Percentiles rank a stretch among this genome's conserved stretches.
phyloP scores from a whole-genome alignment of 1,284 basidiomycete species.

The Pulveroboletus sp. region DNA sequence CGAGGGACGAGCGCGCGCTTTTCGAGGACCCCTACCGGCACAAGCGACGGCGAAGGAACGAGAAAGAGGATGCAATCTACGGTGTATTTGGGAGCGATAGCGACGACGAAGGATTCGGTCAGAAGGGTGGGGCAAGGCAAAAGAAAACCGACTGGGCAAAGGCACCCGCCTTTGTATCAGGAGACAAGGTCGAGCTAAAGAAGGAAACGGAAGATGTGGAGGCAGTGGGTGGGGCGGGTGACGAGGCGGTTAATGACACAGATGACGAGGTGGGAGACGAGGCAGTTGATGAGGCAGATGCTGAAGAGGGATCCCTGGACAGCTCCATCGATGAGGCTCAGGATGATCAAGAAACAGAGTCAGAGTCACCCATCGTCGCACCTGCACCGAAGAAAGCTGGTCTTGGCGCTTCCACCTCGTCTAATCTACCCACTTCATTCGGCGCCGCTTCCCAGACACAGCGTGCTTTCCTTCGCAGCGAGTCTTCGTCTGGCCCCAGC shows the following conservation, averaged over 20 bases:
- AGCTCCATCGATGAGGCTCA: conserved; percentile 35
- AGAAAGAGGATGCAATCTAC: conserved; percentile 77
- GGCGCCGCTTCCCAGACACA: conserved; percentile 37
- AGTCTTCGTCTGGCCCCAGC: conserved; percentile 36
- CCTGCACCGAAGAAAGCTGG: conserved; percentile 29
- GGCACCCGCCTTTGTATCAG: conserved; percentile 74
- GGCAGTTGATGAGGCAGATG: conserved; percentile 5
- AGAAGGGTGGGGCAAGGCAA: conserved; percentile 21
- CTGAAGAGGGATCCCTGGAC: conserved; percentile 31
- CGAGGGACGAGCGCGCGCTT: conserved; percentile 71
- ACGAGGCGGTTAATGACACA: conserved; percentile 33
- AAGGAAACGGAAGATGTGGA: conserved; percentile 43
- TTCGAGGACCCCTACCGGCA: conserved; percentile 78
- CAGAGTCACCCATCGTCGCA: conserved; percentile 23
- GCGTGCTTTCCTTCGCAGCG: conserved; percentile 56
- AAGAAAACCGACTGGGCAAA: conserved; percentile 66
- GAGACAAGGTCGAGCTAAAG: conserved; percentile 48
- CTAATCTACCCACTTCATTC: conserved; percentile 42
- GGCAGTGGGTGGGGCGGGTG: conserved; percentile 33
- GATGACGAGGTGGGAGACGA: conserved; percentile 51
- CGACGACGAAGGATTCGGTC: conserved; percentile 50
- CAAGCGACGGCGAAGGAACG: conserved; percentile 61
- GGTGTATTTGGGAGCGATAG: conserved; percentile 81
- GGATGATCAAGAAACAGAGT: conserved; percentile 48
- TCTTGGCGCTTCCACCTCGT: conserved; percentile 16